Base-by-base conservation (phyloP, 1,139 yeast species). In the Blastobotrys ciferrii region DNA sequence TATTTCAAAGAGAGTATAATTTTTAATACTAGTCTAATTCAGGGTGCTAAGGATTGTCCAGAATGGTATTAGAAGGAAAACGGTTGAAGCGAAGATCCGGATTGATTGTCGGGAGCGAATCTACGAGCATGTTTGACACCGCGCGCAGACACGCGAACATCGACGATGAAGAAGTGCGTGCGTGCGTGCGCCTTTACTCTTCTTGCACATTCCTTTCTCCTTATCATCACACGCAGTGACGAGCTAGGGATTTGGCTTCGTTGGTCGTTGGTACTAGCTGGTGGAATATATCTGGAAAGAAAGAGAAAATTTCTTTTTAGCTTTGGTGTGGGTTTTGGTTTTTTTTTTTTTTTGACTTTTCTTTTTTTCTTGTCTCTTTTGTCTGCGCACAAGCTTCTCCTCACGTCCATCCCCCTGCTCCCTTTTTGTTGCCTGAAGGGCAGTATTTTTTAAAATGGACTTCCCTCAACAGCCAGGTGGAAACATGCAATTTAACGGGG, bases 401-500 rank as follows among this genome's bases (percentile, higher is more conserved):
- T 20, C 12, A 32, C 32, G 12, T 30, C 35, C 12, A 15, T 44
- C 42, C 23, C 35, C 30, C 23, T 14, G n/a, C 13, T 32, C 32
- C 20, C 23, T 28, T 28, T 40, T 31, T 18, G 12, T 42, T 32
- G 25, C 31, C 31, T 42, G 11, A 42, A 23, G 28, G 28, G 28
- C 5, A 23, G 9, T 5, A 9, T 9, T 23, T 14, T 17, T 36
- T 28, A 36, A 36, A 13, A 36, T 36, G 40, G 40, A 36, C 18
- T 36, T 36, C 39, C 43, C 43, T 32, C 45, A 41, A 19, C 28
- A 30, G 32, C 49, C 45, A 13, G 37, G 41, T 9, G 48, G 45
- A 17, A 15, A 36, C 19, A 36, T 36, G 40, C 40, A 36, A 36
- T 36, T 36, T 36, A 19, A 36, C 18, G 40, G 28, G 36, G 35